Conservation (phyloP, 768 basidiomycete species). For the Mycena vulgaris region DNA sequence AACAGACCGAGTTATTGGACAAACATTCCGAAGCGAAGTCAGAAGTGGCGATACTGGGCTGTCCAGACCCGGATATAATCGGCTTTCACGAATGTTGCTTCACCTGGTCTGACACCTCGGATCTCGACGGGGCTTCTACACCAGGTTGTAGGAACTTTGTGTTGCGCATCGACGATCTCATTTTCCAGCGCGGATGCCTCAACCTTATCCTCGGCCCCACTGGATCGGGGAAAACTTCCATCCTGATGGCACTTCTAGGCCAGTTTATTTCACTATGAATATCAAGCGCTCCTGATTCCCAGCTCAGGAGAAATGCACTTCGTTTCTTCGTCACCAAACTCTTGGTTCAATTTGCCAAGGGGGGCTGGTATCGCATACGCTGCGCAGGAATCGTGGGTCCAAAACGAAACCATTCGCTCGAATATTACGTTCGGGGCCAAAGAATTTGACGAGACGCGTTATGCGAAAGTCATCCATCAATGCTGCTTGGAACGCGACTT, state of each 20-base stretch:
- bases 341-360: slow-evolving; percentile 82
- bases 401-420: slow-evolving; percentile 84
- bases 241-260: slow-evolving; percentile 75
- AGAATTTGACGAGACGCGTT: slow-evolving; percentile 81
- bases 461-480: slow-evolving; percentile 83
- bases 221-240: slow-evolving; percentile 73
- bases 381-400: slow-evolving; percentile 89
- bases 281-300: not conserved
- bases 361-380: slow-evolving; percentile 81
- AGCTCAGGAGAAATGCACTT: slow-evolving; percentile 76
- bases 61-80: slow-evolving; percentile 48
- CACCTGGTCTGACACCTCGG: slow-evolving; percentile 62
- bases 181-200: slow-evolving; percentile 66
- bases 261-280: slow-evolving; percentile 32
- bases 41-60: slow-evolving; percentile 8
- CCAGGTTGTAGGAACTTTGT: slow-evolving; percentile 62
- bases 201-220: slow-evolving; percentile 76
- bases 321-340: slow-evolving; percentile 62
- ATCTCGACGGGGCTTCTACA: slow-evolving; percentile 41
- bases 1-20: slow-evolving; percentile 66
- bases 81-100: slow-evolving; percentile 66
- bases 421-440: slow-evolving; percentile 85
- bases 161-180: slow-evolving; percentile 65
- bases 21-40: slow-evolving; percentile 47
- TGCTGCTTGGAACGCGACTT: slow-evolving; percentile 83